Evolutionary conservation across 2,329 filamentous ascomycete species (phyloP), one percentile per base, ranked within the genome.

Genomic region (Aspergillus hiratsukae): DNA sequence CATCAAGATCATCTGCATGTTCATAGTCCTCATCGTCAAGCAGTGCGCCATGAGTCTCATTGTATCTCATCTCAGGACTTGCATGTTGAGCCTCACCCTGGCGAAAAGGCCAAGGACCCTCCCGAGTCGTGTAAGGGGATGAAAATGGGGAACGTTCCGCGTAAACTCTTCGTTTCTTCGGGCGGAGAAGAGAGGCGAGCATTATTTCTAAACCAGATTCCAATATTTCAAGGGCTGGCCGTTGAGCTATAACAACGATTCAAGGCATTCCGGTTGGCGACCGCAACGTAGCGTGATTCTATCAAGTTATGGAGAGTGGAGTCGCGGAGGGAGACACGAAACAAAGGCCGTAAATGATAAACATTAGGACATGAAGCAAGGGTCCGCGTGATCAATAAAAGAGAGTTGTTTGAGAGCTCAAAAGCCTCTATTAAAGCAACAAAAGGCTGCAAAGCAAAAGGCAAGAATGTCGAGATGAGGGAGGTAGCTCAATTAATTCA

Each of bases 1-100:
- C 66, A 17, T 65, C 65, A 9, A 72, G 72, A 27, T 76, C 72
- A 4, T 76, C 72, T 25, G 75, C 74, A 40, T 75, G 71, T 29
- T 71, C 72, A 43, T 75, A 72, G 14, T 72, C 73, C 21, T 73
- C 66, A 4, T 69, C 69, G 3, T 14, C 65, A 70, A 50, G 72
- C 59, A 10, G 23, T 10, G 55, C n/a, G 45, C 59, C 60, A 25
- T 61, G 62, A 6, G 55, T 31, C 29, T 67, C 63, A 9, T 68
- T 66, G 35, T 62, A 61, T 27, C 54, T 49, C 23, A 48, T n/a
- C 17, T 50, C 55, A 48, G 40, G 48, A 11, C n/a, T 49, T 11
- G 55, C 48, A 11, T 52, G 54, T 28, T 31, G 58, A 25, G 29
- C 54, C 45, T 50, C 55, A 48, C 49, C 59, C 28, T 55, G 57